Conservation (phyloP, 2,329 filamentous ascomycete species). For the Cercospora sesami region DNA sequence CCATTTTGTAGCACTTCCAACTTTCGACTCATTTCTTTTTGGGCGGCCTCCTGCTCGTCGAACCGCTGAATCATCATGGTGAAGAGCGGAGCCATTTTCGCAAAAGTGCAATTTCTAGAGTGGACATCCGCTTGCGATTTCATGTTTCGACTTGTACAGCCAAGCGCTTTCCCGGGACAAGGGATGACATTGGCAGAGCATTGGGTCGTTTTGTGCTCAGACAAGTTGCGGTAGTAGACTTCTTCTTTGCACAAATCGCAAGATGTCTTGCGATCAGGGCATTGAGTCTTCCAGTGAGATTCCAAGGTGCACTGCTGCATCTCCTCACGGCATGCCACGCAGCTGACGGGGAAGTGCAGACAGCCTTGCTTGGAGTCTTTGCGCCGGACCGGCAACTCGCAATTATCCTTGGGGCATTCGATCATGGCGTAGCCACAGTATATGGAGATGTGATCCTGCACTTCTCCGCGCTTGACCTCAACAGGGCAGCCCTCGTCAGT, state of each 20-base stretch:
- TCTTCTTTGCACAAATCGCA: conserved; percentile 48
- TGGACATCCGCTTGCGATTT: conserved; percentile 45
- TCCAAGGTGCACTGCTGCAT: conserved; percentile 58
- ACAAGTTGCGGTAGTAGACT: conserved; percentile 46
- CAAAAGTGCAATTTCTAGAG: conserved; percentile 46
- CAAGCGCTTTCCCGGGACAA: conserved; percentile 48
- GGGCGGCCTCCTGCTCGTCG: conserved; percentile 46
- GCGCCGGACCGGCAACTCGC: conserved; percentile 54
- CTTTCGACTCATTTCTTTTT: conserved; percentile 47
- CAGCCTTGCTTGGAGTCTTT: conserved; percentile 57
- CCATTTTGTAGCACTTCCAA: conserved; percentile 49
- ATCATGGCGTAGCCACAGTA: conserved; percentile 60
- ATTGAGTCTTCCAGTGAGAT: conserved; percentile 43
- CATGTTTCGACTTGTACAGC: conserved; percentile 46
- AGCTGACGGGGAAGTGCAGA: conserved; percentile 55
- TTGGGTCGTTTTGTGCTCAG: conserved; percentile 43
- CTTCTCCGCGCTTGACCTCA: conserved; percentile 55
- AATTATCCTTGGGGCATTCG: conserved; percentile 53
- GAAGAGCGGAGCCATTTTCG: conserved; percentile 49
- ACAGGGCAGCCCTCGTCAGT: conserved; percentile 55
- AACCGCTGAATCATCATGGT: conserved; percentile 46
- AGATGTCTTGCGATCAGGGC: conserved; percentile 50
- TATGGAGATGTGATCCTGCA: conserved; percentile 60
- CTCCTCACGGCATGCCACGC: conserved; percentile 54
- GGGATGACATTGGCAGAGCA: conserved; percentile 47